These are phyloP conservation scores for Tetrastigma voinierianum DNA, from an alignment of 164 flowering plant genomes.

Conservation along the genomic window DNA sequence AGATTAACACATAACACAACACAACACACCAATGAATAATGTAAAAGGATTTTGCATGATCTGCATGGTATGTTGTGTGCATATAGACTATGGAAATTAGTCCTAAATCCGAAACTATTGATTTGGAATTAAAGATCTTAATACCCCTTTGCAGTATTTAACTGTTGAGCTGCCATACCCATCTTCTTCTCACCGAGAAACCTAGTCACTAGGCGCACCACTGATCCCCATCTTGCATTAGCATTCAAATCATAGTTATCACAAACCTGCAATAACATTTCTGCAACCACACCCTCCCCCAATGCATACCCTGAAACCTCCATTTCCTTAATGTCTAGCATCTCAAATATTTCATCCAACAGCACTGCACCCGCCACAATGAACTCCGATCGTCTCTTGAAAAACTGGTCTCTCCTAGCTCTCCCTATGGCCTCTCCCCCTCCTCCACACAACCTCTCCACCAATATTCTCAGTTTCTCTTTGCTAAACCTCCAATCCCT, in stretches of 20 bases:
- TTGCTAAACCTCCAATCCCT: conserved; percentile 60
- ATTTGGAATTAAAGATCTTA: neutral
- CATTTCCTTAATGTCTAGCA: conserved; percentile 62
- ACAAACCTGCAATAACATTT: conserved; percentile 31
- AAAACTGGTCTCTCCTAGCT: conserved; percentile 39
- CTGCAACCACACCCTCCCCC: conserved; percentile 63
- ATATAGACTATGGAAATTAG: too few species aligned
- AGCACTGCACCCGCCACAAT: conserved; percentile 69
- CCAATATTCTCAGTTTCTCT: conserved; percentile 45
- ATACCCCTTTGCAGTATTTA: conserved; percentile 60
- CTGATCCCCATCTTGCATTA: conserved; percentile 65
- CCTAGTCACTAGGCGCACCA: conserved; percentile 45
- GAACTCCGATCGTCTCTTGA: conserved; percentile 58
- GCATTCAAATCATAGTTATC: conserved; percentile 40
- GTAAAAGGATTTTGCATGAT: too few species aligned
- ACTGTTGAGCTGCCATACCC: conserved; percentile 37
- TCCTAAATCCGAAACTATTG: too few species aligned
- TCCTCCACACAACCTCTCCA: conserved; percentile 38
- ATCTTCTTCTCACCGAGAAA: conserved; percentile 53
- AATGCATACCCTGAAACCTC: conserved; percentile 71
- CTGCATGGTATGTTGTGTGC: too few species aligned
- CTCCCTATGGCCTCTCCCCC: conserved; percentile 18
- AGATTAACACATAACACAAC: too few species aligned
- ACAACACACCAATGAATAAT: too few species aligned
- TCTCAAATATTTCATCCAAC: conserved; percentile 62